Conservation (phyloP, 371 early-diverging fungal genomes). For the Rhizomucor miehei region DNA sequence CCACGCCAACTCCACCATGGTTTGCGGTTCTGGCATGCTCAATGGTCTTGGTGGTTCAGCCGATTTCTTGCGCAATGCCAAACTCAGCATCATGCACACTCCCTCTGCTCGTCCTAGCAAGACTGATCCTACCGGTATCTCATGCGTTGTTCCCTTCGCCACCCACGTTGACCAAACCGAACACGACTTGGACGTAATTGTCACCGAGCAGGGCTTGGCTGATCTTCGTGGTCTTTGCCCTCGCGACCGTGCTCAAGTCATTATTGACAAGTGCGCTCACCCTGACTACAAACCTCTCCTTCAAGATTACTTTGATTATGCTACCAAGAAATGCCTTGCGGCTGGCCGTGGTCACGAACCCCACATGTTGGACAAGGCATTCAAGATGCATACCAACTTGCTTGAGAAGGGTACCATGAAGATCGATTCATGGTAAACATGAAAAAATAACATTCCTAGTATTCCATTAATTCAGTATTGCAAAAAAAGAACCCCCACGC, state of each 20-base stretch:
- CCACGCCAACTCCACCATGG: constrained; percentile 53
- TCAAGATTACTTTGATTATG: constrained; percentile 49
- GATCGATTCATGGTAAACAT: constrained; percentile 47
- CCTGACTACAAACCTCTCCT: constrained; percentile 50
- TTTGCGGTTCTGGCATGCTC: constrained; percentile 53
- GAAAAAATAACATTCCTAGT: no score
- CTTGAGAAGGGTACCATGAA: constrained; percentile 57
- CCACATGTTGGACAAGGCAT: constrained; percentile 55
- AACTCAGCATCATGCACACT: constrained; percentile 52
- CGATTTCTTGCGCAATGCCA: constrained; percentile 51
- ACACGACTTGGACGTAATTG: constrained; percentile 52
- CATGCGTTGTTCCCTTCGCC: constrained; percentile 50
- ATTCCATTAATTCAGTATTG: no score
- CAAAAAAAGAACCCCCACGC: no score
- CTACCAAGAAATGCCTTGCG: constrained; percentile 49
- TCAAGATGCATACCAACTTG: constrained; percentile 55
- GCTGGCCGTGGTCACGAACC: constrained; percentile 53
- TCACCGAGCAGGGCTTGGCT: constrained; percentile 55
- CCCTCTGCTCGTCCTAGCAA: constrained; percentile 51
- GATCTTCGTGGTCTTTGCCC: constrained; percentile 54
- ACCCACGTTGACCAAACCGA: constrained; percentile 55
- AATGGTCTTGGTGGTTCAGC: constrained; percentile 54
- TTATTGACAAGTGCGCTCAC: constrained; percentile 54
- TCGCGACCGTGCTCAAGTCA: constrained; percentile 49
- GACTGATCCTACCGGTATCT: constrained; percentile 47